Conservation (phyloP, 306 rosid species). For the Cicer cuneatum region DNA sequence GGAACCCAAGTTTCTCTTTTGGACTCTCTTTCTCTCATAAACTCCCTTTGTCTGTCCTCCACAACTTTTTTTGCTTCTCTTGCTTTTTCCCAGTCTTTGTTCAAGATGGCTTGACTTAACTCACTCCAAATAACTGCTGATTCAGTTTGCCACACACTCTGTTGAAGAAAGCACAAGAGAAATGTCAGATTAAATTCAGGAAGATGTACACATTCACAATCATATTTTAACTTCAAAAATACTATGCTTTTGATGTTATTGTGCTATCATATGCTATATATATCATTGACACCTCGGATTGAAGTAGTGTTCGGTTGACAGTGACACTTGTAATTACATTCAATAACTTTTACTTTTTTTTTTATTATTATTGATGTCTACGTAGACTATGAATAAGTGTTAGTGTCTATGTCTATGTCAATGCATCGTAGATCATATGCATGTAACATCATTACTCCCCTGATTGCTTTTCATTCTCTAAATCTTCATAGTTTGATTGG, state of each 20-base stretch:
- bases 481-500: not conserved
- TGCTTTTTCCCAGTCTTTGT: conserved; percentile 70
- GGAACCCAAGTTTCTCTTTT: conserved; percentile 67
- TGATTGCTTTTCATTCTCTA: not conserved
- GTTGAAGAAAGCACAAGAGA: conserved; percentile 28
- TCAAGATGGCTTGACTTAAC: conserved; percentile 64
- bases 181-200: conserved; percentile 21
- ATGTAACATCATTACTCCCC: not conserved
- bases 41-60: conserved; percentile 71
- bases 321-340: too few relatives aligned
- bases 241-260: not conserved
- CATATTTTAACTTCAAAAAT: not conserved
- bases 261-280: not conserved
- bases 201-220: not conserved
- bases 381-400: too few relatives aligned
- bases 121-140: conserved; percentile 67
- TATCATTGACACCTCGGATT: too few relatives aligned
- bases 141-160: conserved; percentile 68
- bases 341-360: too few relatives aligned
- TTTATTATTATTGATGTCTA: too few relatives aligned
- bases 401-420: too few relatives aligned
- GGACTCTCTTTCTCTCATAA: conserved; percentile 51
- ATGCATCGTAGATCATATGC: not conserved
- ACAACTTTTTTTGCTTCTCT: conserved; percentile 67
- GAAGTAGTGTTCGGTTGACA: too few relatives aligned